A percentile compares a stretch with the other conserved stretches of the same genome.
These are phyloP conservation scores for Leishmania major DNA, from an alignment of 208 protist species.

Conservation along the genomic window DNA sequence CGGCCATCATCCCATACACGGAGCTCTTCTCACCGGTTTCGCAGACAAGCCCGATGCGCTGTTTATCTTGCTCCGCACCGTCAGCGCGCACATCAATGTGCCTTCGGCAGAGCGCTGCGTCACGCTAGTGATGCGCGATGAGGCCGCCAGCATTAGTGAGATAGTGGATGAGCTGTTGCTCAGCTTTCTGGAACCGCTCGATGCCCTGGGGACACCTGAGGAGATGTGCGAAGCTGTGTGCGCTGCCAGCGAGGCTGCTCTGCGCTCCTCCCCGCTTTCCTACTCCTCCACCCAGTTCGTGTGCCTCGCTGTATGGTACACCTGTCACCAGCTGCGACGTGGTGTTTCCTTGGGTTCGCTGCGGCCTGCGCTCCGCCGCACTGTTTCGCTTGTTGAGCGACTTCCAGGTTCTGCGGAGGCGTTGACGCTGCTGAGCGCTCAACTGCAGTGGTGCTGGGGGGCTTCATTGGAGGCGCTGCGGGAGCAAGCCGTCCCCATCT, in stretches of 20 bases:
- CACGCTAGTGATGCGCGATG: neutral
- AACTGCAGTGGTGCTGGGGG: slow-evolving; percentile 29
- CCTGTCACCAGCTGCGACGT: slow-evolving; percentile 10
- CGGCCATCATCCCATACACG: neutral
- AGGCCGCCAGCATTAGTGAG: neutral
- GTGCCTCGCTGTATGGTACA: slow-evolving; percentile 15
- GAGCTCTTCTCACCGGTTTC: neutral
- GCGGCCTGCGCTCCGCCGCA: slow-evolving; percentile 16
- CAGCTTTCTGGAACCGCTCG: slow-evolving; percentile 11
- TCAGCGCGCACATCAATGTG: slow-evolving; percentile 7
- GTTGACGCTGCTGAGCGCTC: slow-evolving; percentile 23
- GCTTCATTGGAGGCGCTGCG: slow-evolving; percentile 28
- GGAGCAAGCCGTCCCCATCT: slow-evolving; percentile 13
- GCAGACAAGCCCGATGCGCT: slow-evolving; percentile 6
- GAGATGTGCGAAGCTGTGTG: slow-evolving; percentile 24
- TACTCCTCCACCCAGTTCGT: slow-evolving; percentile 2
- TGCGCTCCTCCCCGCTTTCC: neutral
- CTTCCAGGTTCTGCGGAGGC: slow-evolving; percentile 8
- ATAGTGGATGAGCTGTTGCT: slow-evolving; percentile 17
- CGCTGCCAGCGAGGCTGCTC: neutral
- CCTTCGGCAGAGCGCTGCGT: slow-evolving; percentile 14
- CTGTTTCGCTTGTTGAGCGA: neutral
- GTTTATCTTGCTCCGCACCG: slow-evolving; percentile 7
- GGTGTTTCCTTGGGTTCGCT: slow-evolving; percentile 8
- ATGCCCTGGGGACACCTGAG: neutral